Base-by-base conservation (phyloP, 441 rosid species). In the Populus trichocarpa region DNA sequence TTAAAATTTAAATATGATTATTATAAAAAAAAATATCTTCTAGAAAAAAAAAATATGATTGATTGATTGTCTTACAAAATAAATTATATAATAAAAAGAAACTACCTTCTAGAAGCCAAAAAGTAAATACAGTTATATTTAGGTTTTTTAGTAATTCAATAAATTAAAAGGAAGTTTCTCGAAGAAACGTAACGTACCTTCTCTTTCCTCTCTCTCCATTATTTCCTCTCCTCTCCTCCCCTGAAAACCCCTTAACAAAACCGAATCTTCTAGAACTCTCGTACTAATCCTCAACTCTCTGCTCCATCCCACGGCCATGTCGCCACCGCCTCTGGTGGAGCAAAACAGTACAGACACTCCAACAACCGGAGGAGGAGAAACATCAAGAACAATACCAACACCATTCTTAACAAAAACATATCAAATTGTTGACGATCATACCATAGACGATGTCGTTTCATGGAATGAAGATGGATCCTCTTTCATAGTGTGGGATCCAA, bases 391-490 rank as follows among this genome's bases (percentile, higher is more conserved):
- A 16, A 79, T 93, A 5, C 99, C 98, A 40, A 95, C 99, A 42
- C 99, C 98, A 69, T 95, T 95, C 80, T 77, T 95, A 40, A 91
- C 91, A 0, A 95, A 95, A 83, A 95, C 99, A 9, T 95, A 87
- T 72, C 96, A 91, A 67, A 92, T 95, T 1, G 99, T 92, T 2
- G 95, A 93, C 63, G 98, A 95, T 86, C 87, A 87, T 3, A 30
- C 88, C 3, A 81, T 89, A 6, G 96, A 95, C 67, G 98, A 93
- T 30, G 77, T 95, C 76, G 89, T 95, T n/a, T 88, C 98, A 0
- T 95, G 99, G 99, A 93, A 90, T 79, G 96, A 91, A 13, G 96
- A 92, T 80, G 98, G 98, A 79, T 85, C 96, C 9, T 85, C 88
- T 9, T 95, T 95, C 78, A 84, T 93, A 76, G 99, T 95, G 6